phyloP scores from a whole-genome alignment of 2,329 filamentous ascomycete genomes.

The Talaromyces sp. region DNA sequence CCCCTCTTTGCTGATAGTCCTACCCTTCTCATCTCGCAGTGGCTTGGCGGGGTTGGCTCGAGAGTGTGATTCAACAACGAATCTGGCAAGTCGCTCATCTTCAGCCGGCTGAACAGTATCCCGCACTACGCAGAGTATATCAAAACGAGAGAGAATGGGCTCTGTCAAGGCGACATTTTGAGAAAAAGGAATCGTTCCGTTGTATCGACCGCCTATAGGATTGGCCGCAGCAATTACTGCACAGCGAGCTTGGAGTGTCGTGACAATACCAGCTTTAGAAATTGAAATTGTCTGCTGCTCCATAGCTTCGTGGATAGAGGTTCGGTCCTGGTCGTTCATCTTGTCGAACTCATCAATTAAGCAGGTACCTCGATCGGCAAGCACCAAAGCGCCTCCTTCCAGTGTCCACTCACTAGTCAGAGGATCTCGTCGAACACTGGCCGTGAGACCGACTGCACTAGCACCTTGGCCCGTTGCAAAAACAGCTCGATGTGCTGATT shows the following conservation, averaged over 20 bases:
- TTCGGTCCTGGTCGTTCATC: slow-evolving; percentile 99
- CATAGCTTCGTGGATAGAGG: slow-evolving; percentile 99
- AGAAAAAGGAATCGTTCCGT: slow-evolving; percentile 91
- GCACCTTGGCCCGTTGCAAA: slow-evolving; percentile 98
- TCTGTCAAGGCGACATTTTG: slow-evolving; percentile 96
- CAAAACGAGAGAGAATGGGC: slow-evolving; percentile 95
- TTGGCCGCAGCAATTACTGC: slow-evolving; percentile 96
- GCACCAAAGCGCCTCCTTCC: slow-evolving; percentile 89
- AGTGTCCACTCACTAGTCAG: slow-evolving; percentile 96
- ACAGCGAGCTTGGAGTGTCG: slow-evolving; percentile 90
- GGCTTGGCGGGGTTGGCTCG: slow-evolving; percentile 72
- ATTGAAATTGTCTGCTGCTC: slow-evolving; percentile 99
- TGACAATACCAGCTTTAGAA: slow-evolving; percentile 97
- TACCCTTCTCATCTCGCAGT: slow-evolving; percentile 42
- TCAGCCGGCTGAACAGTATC: slow-evolving; percentile 90
- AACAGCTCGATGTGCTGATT: slow-evolving; percentile 92
- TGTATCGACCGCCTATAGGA: slow-evolving; percentile 93
- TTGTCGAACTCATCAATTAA: slow-evolving; percentile 99
- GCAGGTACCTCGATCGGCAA: slow-evolving; percentile 91
- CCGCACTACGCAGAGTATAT: slow-evolving; percentile 91
- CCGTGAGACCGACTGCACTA: slow-evolving; percentile 94
- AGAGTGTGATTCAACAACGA: slow-evolving; percentile 91
- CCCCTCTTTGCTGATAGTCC: slow-evolving; percentile 44
- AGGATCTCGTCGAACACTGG: slow-evolving; percentile 90
- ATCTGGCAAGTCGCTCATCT: slow-evolving; percentile 87